A percentile compares a stretch with the other conserved stretches of the same genome.
phyloP scores from a whole-genome alignment of 1,139 yeast species.

The Debaryomyces sp. region DNA sequence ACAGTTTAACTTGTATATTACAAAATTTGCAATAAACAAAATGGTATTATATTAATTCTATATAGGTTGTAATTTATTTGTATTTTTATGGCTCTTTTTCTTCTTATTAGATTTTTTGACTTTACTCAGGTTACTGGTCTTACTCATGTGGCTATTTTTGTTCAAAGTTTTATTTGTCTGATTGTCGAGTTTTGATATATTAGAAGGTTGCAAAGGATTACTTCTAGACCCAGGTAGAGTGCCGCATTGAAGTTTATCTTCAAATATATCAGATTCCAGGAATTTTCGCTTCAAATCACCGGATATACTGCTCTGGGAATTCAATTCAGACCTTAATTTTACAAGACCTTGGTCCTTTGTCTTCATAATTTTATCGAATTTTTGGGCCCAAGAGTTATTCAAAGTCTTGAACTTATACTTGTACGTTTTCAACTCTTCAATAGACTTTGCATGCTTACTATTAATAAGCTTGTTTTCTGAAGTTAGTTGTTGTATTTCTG shows the following conservation, averaged over 20 bases:
- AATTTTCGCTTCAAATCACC: background rate
- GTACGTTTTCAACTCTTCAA: conserved; percentile 3
- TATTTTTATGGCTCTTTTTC: background rate
- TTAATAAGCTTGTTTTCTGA: conserved; percentile 3
- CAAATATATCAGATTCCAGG: conserved; percentile 7
- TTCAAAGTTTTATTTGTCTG: background rate
- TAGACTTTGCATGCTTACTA: background rate
- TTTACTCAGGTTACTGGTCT: background rate
- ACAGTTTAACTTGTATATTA: conserved; percentile 49
- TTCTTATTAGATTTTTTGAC: conserved; percentile 2
- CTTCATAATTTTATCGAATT: conserved; percentile 6
- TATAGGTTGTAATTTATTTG: conserved; percentile 4
- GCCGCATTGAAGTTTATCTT: background rate
- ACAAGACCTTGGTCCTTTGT: conserved; percentile 7
- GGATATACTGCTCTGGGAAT: background rate
- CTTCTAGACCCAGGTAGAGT: background rate
- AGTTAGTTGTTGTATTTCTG: background rate
- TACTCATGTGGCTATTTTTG: background rate
- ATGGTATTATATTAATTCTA: background rate
- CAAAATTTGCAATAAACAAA: conserved; percentile 5
- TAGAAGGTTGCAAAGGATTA: conserved; percentile 1
- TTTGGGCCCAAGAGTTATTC: conserved; percentile 5
- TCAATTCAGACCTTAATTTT: conserved; percentile 4
- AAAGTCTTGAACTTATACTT: conserved; percentile 2
- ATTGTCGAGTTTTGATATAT: conserved; percentile 1